Conservation (phyloP, 2,329 filamentous ascomycete species). For the Nigrograna mackinnonii region DNA sequence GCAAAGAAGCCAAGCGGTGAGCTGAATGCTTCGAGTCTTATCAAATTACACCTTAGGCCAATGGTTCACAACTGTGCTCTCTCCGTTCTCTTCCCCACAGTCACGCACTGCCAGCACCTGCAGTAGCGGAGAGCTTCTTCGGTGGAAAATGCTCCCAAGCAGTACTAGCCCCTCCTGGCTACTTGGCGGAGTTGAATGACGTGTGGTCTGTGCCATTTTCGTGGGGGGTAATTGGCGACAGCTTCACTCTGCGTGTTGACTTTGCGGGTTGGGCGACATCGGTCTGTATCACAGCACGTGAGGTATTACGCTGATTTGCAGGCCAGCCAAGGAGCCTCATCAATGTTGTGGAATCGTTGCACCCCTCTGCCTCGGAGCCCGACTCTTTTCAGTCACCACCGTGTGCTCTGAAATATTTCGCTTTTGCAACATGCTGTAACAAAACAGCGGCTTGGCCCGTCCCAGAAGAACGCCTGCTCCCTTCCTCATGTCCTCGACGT, state of each 20-base stretch:
- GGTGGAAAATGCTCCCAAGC: constrained; percentile 1
- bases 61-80: constrained; percentile 6
- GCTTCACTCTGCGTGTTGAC: not conserved
- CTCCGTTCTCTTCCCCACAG: constrained; percentile 18
- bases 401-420: not conserved
- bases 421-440: not conserved
- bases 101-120: constrained; percentile 25
- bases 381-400: not conserved
- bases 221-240: constrained; percentile 3
- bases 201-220: constrained; percentile 8
- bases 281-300: constrained; percentile 10
- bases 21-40: constrained; percentile 9
- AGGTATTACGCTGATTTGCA: constrained; percentile 4
- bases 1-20: constrained; percentile 20
- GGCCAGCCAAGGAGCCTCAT: not conserved
- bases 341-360: not conserved
- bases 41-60: constrained; percentile 7
- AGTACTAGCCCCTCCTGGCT: not conserved
- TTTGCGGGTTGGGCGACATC: constrained; percentile 9
- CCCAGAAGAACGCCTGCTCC: not conserved
- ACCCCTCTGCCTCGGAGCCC: not conserved
- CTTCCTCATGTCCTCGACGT: not conserved
- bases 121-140: constrained; percentile 23
- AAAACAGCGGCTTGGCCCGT: not conserved
- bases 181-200: not conserved